These are phyloP conservation scores for Misopates orontium DNA, from an alignment of 257 asterid genomes.

Conservation along the genomic window DNA sequence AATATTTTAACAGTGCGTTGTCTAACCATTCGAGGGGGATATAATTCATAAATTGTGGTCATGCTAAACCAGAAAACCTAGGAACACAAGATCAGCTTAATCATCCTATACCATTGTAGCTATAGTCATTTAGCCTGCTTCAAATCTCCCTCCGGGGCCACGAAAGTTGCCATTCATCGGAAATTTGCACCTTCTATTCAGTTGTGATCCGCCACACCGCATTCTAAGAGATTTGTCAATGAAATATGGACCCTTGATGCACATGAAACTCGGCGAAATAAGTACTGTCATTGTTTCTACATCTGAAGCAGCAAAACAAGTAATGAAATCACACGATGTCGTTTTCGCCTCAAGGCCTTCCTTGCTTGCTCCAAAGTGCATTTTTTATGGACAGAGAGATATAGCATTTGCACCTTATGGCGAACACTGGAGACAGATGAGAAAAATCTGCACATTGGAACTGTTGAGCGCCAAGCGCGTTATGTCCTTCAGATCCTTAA, in stretches of 20 bases:
- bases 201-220: slow-evolving; percentile 9
- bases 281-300: slow-evolving; percentile 32
- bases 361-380: slow-evolving; percentile 19
- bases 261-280: slow-evolving; percentile 31
- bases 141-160: slow-evolving; percentile 35
- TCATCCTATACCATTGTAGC: not conserved
- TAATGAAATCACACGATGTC: slow-evolving; percentile 32
- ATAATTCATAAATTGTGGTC: too few relatives aligned
- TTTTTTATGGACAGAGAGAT: slow-evolving; percentile 15
- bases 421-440: slow-evolving; percentile 36
- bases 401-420: slow-evolving; percentile 33
- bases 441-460: slow-evolving; percentile 29
- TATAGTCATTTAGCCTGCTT: too few relatives aligned
- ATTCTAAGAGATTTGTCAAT: slow-evolving; percentile 26
- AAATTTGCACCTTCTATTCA: slow-evolving; percentile 31
- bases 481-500: slow-evolving; percentile 20
- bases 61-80: too few relatives aligned
- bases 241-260: slow-evolving; percentile 37
- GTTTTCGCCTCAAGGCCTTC: slow-evolving; percentile 31
- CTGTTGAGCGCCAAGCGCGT: slow-evolving; percentile 28
- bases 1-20: too few relatives aligned
- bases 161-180: slow-evolving; percentile 30
- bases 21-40: too few relatives aligned
- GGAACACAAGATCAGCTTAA: too few relatives aligned
- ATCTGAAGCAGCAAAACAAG: slow-evolving; percentile 26